Evolutionary conservation across 345 rosid species (phyloP), one percentile per base, ranked within the genome.

Genomic region (Ceriops zippeliana): DNA sequence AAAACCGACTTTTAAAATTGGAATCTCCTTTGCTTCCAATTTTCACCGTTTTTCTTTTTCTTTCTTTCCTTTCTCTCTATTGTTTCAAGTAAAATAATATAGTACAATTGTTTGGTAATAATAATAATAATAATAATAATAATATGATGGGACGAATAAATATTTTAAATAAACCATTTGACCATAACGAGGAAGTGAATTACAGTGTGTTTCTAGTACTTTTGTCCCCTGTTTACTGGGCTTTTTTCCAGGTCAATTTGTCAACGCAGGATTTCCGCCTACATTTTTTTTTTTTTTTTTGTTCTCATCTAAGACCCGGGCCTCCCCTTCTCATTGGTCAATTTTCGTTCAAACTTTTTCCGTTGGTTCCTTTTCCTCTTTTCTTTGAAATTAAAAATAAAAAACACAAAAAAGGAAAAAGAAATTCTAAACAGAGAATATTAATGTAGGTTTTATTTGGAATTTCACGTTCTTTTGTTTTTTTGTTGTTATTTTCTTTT

Each of bases 41-140:
- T 78, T 76, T 76, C 31, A 71, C 78, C 62, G 69, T 67, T 47
- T 42, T 42, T 4, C 60, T 1, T 37, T 6, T 6, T 7, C 9
- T 32, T 32, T 28, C 30, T 28, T 28, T 24, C 26, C 30, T 28
- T 28, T 28, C 3, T 28, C 1, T 28, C 3, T 28, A 28, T 5
- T 32, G 35, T 32, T 32, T 32, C 5, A 32, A 7, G 2, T 34
- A 34, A 34, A 34, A 34, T 1, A 34, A 7, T 34, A 34, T 34
- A 34, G 9, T 1, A 7, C 9, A 1, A 34, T 34, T 34, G 34
- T 31, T 5, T 34, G 3, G 3, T 28, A 28, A 28, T 28, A 28
- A 28, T 28, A 28, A 28, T 28, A 28, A 28, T 28, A 28, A 28
- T 28, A 28, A 1, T 28, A 28, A 28, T 28, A 28, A 28, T 28